phyloP scores from a whole-genome alignment of 331 rosid species.

The Quercus lobata region DNA sequence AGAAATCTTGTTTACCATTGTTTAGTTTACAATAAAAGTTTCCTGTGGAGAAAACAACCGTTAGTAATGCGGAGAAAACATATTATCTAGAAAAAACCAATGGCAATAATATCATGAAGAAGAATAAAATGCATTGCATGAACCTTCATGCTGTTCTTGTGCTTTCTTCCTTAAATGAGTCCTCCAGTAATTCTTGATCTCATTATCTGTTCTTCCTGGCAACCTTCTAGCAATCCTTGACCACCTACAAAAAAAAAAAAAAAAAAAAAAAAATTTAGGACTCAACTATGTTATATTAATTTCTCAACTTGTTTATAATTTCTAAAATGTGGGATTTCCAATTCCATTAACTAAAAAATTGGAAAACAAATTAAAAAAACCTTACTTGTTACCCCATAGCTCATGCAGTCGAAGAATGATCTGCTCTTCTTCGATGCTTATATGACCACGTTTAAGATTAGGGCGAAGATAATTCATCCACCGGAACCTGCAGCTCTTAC shows the following conservation, averaged over 20 bases:
- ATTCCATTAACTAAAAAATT: neutral
- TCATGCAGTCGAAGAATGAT: conserved; percentile 54
- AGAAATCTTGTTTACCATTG: conserved; percentile 8
- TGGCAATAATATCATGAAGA: neutral
- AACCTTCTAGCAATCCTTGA: conserved; percentile 55
- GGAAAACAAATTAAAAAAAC: neutral
- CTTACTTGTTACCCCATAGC: conserved; percentile 76
- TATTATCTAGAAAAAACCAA: neutral
- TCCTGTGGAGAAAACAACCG: conserved; percentile 16
- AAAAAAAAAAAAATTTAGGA: too few relatives aligned
- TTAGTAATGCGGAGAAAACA: neutral
- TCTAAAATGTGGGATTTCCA: too few relatives aligned
- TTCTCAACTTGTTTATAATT: too few relatives aligned
- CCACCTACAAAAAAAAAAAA: conserved; percentile 34
- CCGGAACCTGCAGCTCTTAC: conserved; percentile 74
- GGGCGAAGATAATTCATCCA: conserved; percentile 75
- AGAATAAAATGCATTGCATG: neutral
- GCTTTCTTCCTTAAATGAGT: conserved; percentile 37
- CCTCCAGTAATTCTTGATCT: conserved; percentile 67
- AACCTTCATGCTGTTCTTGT: conserved; percentile 34
- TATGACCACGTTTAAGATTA: conserved; percentile 54
- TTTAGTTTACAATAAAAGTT: conserved; percentile 12
- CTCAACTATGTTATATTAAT: too few relatives aligned
- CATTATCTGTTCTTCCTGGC: conserved; percentile 65
- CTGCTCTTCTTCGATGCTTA: conserved; percentile 38